Evolutionary conservation across 1,284 basidiomycete genomes (phyloP), one percentile per base, ranked within the genome.

Genomic region (Rhodotorula sp.): DNA sequence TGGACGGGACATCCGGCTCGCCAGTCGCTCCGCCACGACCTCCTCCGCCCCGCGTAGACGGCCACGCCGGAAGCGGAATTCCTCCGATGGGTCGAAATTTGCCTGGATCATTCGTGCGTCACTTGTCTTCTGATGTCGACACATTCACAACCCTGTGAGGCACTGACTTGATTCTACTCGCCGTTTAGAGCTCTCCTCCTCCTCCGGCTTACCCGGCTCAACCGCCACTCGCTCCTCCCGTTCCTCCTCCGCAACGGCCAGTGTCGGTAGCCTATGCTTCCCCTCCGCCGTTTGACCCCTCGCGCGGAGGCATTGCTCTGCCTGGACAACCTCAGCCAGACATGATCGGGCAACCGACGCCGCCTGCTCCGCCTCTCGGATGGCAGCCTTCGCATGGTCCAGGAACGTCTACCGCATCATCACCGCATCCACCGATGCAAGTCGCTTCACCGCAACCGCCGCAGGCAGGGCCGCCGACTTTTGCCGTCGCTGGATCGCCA

Each of bases 201-300:
- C 69, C 57, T 19, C 55, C 47, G 48, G 68, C 68, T 10, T 69
- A 65, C n/a, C 64, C 68, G 12, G 48, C 60, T 1, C 50, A 60
- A 8, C 38, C 60, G 23, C 31, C 66, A 5, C 50, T 56, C 26
- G 19, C 43, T 10, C 68, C 47, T 31, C 67, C 34, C 26, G 58
- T 71, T 66, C 60, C 64, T n/a, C 60, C 49, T 3, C 49, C 61
- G 21, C 43, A 47, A 8, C 62, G 48, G 4, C 31, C 49, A 2
- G 19, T 21, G 5, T 34, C 48, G 28, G 31, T 59, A 7, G n/a
- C 38, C 5, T 59, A 59, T 31, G 57, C 38, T 28, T 45, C 57
- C 0, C 57, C 59, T 12, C 60, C 56, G 4, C 28, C 60, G 14
- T 50, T 50, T 16, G 12, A 18, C 54, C 54, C 26, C 26, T 26